Conservation (phyloP, 345 rosid genomes). For the Cardamine occulta region DNA sequence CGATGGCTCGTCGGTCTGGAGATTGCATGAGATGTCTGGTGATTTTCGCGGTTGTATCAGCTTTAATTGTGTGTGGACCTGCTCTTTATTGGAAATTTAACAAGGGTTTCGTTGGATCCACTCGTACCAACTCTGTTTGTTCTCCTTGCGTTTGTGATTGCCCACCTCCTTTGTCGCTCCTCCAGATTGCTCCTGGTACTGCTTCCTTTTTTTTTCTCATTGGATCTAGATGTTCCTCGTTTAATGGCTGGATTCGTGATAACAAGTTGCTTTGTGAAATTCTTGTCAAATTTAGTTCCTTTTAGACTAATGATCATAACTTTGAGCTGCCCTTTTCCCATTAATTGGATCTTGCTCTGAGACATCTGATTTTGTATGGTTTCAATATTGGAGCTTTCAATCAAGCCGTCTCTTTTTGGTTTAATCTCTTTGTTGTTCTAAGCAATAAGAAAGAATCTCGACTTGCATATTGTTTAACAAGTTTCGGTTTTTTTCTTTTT, state of each 20-base stretch:
- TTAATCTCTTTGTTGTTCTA: neutral
- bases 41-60: conserved; percentile 90
- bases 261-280: neutral
- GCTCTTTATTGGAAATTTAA: conserved; percentile 92
- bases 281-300: conserved; percentile 18
- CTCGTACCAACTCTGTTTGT: conserved; percentile 55
- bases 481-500: conserved; percentile 18
- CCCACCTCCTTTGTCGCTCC: conserved; percentile 92
- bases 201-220: neutral
- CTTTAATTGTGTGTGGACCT: conserved; percentile 90
- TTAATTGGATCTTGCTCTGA: conserved; percentile 31
- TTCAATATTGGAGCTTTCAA: conserved; percentile 26
- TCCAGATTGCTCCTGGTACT: conserved; percentile 91
- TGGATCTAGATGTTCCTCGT: conserved; percentile 33
- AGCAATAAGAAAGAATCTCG: conserved; percentile 3
- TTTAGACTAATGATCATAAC: conserved; percentile 27
- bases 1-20: conserved; percentile 80
- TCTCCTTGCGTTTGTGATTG: conserved; percentile 90
- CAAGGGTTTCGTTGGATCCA: conserved; percentile 59
- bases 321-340: conserved; percentile 35
- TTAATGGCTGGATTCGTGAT: conserved; percentile 20
- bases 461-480: conserved; percentile 14
- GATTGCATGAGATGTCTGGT: conserved; percentile 88
- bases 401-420: conserved; percentile 4
- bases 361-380: conserved; percentile 13